Percentiles rank a stretch among this genome's conserved stretches.
Conservation (phyloP, 2,329 filamentous ascomycete genomes). For the Epichloe sylvatica region DNA sequence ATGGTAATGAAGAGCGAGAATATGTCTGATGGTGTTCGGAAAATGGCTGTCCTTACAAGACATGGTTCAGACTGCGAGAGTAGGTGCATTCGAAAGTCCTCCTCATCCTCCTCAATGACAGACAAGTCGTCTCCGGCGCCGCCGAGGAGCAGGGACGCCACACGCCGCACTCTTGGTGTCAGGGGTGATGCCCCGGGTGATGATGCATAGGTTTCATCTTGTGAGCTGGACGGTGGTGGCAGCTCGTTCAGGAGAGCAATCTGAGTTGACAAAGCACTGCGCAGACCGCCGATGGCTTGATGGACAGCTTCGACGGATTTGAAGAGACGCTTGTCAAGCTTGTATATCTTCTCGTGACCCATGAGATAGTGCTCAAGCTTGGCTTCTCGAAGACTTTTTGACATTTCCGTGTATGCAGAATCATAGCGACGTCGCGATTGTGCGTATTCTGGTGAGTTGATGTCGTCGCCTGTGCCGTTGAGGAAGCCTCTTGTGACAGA, state of each 20-base stretch:
- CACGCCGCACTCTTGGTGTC: slow-evolving; percentile 15
- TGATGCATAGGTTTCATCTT: background rate
- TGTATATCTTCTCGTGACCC: slow-evolving; percentile 66
- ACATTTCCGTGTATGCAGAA: slow-evolving; percentile 53
- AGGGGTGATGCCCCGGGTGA: slow-evolving; percentile 10
- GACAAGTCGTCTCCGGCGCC: slow-evolving; percentile 36
- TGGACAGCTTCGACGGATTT: slow-evolving; percentile 74
- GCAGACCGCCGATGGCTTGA: slow-evolving; percentile 78
- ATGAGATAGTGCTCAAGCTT: slow-evolving; percentile 79
- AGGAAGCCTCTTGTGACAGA: slow-evolving; percentile 74
- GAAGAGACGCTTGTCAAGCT: slow-evolving; percentile 64
- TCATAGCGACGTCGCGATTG: slow-evolving; percentile 50
- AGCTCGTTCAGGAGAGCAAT: slow-evolving; percentile 67
- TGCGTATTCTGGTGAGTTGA: slow-evolving; percentile 52
- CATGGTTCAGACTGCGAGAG: slow-evolving; percentile 17
- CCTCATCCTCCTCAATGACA: slow-evolving; percentile 47
- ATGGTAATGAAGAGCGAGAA: slow-evolving; percentile 82
- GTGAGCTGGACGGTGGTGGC: slow-evolving; percentile 13
- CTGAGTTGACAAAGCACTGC: slow-evolving; percentile 80
- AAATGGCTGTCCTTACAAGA: slow-evolving; percentile 21
- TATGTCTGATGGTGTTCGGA: slow-evolving; percentile 61
- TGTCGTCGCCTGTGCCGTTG: slow-evolving; percentile 65
- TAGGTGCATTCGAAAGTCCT: slow-evolving; percentile 20
- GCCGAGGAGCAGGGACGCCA: slow-evolving; percentile 21
- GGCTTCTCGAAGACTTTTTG: slow-evolving; percentile 68